phyloP scores from a whole-genome alignment of 208 protist species.

The Vickermania spadyakhi region DNA sequence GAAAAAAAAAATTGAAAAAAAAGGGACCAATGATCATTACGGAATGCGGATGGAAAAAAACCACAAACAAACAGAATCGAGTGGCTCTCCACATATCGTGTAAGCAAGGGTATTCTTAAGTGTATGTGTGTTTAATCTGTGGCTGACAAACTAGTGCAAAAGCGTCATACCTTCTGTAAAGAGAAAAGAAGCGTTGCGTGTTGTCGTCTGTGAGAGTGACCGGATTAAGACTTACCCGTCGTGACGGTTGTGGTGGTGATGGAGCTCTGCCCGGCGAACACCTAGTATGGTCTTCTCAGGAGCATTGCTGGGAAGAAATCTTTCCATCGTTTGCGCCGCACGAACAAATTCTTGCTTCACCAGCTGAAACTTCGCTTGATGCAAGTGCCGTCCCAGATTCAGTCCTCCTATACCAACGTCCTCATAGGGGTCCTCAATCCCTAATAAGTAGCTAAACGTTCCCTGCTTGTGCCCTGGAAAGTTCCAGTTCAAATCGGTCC shows the following conservation, averaged over 20 bases:
- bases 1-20: slow-evolving; percentile 6
- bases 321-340: slow-evolving; percentile 77
- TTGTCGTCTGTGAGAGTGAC: neutral
- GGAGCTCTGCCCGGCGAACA: slow-evolving; percentile 50
- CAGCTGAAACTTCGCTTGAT: slow-evolving; percentile 80
- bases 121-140: too few species aligned
- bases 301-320: slow-evolving; percentile 45
- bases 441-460: slow-evolving; percentile 73
- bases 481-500: slow-evolving; percentile 64
- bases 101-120: too few species aligned
- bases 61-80: too few species aligned
- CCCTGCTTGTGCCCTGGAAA: slow-evolving; percentile 72
- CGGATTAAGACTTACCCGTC: slow-evolving; percentile 2
- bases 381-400: slow-evolving; percentile 80
- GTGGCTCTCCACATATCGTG: too few species aligned
- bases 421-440: slow-evolving; percentile 87
- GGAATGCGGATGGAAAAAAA: too few species aligned
- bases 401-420: slow-evolving; percentile 75
- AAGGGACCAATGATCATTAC: too few species aligned
- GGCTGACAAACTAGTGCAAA: neutral
- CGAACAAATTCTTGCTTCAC: slow-evolving; percentile 84
- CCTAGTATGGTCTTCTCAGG: slow-evolving; percentile 80
- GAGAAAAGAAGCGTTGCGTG: neutral
- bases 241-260: slow-evolving; percentile 5
- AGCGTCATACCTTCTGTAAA: neutral